Evolutionary conservation across 2,329 filamentous ascomycete species (phyloP).

Genomic region (Neocatenulostroma microsporum): DNA sequence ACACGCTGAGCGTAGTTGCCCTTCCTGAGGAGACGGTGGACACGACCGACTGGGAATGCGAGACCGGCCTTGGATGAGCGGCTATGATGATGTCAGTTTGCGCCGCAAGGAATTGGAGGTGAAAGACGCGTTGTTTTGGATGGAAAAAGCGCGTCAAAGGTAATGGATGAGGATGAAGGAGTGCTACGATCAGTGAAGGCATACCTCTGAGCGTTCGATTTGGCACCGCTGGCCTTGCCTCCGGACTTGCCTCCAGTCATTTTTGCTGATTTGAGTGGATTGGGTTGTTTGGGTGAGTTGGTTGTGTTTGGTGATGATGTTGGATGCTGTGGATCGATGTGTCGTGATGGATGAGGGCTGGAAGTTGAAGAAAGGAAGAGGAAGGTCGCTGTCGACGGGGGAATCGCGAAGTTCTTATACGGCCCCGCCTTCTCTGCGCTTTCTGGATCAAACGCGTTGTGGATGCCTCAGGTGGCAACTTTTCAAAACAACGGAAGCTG

Average conservation of each 20-base stretch:
- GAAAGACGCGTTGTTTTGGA: constrained; percentile 25
- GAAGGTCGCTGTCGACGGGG: constrained; percentile 12
- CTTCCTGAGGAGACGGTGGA: constrained; percentile 97
- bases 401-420: too few species aligned
- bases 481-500: background rate
- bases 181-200: constrained; percentile 36
- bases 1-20: constrained; percentile 99
- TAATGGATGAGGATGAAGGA: constrained; percentile 15
- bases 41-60: constrained; percentile 97
- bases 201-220: constrained; percentile 95
- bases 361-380: constrained; percentile 33
- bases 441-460: too few species aligned
- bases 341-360: constrained; percentile 23
- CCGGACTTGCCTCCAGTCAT: constrained; percentile 99
- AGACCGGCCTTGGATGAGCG: constrained; percentile 99
- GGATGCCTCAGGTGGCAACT: too few species aligned
- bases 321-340: constrained; percentile 28
- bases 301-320: constrained; percentile 22
- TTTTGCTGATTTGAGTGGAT: constrained; percentile 48
- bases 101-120: constrained; percentile 15
- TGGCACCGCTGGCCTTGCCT: constrained; percentile 98
- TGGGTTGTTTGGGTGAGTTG: constrained; percentile 30
- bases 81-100: constrained; percentile 49
- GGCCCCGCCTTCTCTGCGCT: too few species aligned
- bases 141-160: constrained; percentile 37